Evolutionary conservation across 225 moss, liverwort and hornwort species (phyloP).

Genomic region (Bryoerythrophyllum caledonicum): DNA sequence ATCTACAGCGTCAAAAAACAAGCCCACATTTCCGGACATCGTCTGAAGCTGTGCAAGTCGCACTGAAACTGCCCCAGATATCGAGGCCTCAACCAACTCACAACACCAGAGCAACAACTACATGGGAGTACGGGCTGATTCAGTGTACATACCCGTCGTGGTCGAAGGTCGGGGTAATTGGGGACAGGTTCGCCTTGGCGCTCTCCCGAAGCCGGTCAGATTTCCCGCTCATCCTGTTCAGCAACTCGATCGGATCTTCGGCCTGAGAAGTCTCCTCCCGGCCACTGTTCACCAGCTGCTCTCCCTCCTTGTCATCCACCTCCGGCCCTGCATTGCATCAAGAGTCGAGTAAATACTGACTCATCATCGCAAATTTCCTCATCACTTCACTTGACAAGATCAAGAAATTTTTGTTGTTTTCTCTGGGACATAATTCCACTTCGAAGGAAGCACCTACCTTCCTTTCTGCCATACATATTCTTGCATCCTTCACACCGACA

Average conservation of each 20-base stretch:
- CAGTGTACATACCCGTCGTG: constrained; percentile 54
- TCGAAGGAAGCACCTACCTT: constrained; percentile 43
- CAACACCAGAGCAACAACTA: neutral
- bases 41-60: neutral
- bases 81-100: neutral
- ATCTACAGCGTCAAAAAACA: neutral
- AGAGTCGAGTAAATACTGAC: neutral
- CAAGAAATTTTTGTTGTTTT: neutral
- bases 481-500: constrained; percentile 95
- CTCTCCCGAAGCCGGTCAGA: constrained; percentile 45
- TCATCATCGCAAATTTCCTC: neutral
- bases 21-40: neutral
- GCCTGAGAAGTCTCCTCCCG: constrained; percentile 45
- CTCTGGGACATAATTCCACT: neutral
- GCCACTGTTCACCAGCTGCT: constrained; percentile 28
- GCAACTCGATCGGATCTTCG: constrained; percentile 56
- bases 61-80: neutral
- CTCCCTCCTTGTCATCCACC: constrained; percentile 62
- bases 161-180: constrained; percentile 72
- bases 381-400: neutral
- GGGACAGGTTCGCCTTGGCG: constrained; percentile 61
- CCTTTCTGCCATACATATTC: constrained; percentile 77
- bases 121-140: neutral
- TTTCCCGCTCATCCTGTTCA: constrained; percentile 47
- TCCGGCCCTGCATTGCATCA: constrained; percentile 49